Evolutionary conservation across 164 flowering plant genomes (phyloP), one percentile per base, ranked within the genome.

Genomic region (Vitis rotundifolia): DNA sequence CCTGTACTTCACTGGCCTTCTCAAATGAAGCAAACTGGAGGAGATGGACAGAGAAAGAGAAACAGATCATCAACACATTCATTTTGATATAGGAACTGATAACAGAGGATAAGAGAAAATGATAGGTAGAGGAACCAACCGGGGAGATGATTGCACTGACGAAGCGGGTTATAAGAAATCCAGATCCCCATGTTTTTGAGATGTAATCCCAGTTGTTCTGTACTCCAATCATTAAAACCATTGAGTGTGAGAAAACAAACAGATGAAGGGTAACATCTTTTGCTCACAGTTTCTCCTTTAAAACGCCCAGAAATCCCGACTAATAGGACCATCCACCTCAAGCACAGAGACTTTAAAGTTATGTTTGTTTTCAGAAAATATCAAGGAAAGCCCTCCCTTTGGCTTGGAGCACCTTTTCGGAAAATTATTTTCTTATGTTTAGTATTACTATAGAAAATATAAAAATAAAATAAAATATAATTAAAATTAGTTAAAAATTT

Each of bases 181-280:
- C 97, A 56, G 93, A 77, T 49, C 97, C 97, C 78, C 84, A 94
- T 6, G 85, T 91, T 49, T 82, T 82, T 8, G 73, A 67, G 49
- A 94, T 88, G 74, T 83, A 65, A 48, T 89, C 92, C 97, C 98
- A 94, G 68, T 92, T 89, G 31, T 85, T 92, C 98, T 94, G 86
- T 59, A 71, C 61, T 49, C n/a, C 66, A 64, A 29, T 12, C 15
- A 73, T 37, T 16, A 60, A 61, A 26, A 53, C 18, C 19, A 49
- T 49, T 16, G 19, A 47, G 60, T 22, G 47, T 57, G 28, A 66
- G 48, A 66, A 9, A 10, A 63, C 18, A 31, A 52, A 62, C 49
- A 64, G 54, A 7, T 18, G 28, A 69, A 8, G 18, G 65, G 2
- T 19, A 54, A 13, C 64, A 14, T 28, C 22, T 15, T 61, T 11